These are phyloP conservation scores for Physcomitrellopsis africana DNA, from an alignment of 225 moss, liverwort and hornwort species.

Conservation along the genomic window DNA sequence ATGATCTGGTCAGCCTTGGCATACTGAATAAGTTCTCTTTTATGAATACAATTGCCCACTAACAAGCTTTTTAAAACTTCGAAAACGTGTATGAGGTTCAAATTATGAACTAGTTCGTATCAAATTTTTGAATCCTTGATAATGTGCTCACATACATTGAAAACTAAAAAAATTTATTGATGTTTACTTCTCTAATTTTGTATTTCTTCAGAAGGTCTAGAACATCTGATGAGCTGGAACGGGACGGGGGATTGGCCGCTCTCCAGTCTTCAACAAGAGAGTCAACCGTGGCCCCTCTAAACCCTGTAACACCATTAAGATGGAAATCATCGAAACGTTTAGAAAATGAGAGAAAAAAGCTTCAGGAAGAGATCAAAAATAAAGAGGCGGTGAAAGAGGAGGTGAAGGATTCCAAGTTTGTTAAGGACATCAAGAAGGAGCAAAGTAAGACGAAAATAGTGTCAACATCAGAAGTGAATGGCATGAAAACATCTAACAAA, in stretches of 20 bases:
- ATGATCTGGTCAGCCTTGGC: no score
- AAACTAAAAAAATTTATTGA: neutral
- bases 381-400: conserved; percentile 45
- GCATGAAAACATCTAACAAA: conserved; percentile 19
- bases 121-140: no score
- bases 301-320: conserved; percentile 49
- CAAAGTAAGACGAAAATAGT: conserved; percentile 20
- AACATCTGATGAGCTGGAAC: conserved; percentile 39
- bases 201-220: conserved; percentile 44
- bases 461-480: conserved; percentile 16
- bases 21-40: no score
- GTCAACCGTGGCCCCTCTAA: conserved; percentile 32
- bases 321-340: conserved; percentile 59
- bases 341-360: conserved; percentile 46
- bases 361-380: conserved; percentile 38
- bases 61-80: no score
- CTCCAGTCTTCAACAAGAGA: conserved; percentile 21
- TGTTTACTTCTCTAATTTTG: neutral
- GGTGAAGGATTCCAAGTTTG: conserved; percentile 24
- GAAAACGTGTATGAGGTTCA: no score
- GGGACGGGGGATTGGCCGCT: conserved; percentile 33
- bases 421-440: conserved; percentile 35
- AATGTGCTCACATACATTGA: no score
- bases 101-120: no score
- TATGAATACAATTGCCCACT: no score